phyloP scores from a whole-genome alignment of 345 rosid genomes.

The Aegle marmelos region DNA sequence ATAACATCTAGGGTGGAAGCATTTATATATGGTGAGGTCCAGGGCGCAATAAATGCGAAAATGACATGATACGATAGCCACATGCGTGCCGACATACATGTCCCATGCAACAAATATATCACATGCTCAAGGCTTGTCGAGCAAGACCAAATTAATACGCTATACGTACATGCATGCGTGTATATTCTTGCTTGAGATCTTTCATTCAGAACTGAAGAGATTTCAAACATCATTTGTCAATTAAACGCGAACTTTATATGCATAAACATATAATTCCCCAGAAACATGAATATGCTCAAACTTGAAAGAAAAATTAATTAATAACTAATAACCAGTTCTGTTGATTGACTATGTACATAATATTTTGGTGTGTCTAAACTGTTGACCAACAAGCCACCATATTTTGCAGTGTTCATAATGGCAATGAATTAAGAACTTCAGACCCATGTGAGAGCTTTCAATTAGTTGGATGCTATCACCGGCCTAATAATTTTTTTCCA shows the following conservation, averaged over 20 bases:
- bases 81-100: constrained; percentile 32
- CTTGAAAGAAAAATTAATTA: not conserved
- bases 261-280: not conserved
- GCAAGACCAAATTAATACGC: not conserved
- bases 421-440: not conserved
- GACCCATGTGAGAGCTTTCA: not conserved
- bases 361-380: not conserved
- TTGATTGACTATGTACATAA: not conserved
- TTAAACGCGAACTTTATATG: not conserved
- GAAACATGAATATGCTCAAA: not conserved
- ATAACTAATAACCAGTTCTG: not conserved
- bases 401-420: not conserved
- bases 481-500: not conserved
- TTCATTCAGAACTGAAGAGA: not conserved
- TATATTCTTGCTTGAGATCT: not conserved
- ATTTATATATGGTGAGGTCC: not conserved
- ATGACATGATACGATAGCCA: constrained; percentile 20
- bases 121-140: not conserved
- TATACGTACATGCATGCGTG: not conserved
- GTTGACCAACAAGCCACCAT: not conserved
- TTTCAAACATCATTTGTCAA: not conserved
- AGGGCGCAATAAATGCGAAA: constrained; percentile 18
- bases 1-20: too few relatives aligned
- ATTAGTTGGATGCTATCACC: not conserved
- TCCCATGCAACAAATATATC: not conserved